Evolutionary conservation across 257 asterid genomes (phyloP).

Genomic region (Solanum etuberosum): DNA sequence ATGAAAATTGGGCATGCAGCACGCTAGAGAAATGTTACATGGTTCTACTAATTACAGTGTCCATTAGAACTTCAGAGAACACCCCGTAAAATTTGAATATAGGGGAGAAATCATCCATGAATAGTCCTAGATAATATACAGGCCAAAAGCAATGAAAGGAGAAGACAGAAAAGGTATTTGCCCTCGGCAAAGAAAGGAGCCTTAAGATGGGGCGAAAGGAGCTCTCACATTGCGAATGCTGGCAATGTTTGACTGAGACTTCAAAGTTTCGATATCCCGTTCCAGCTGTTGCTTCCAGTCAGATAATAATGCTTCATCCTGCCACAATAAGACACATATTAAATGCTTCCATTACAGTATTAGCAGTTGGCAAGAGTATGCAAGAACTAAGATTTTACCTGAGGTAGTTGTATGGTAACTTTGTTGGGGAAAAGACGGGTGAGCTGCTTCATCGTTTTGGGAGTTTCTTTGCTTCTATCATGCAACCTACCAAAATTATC

Average conservation of each 20-base stretch:
- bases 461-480: conserved; percentile 76
- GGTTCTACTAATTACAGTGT: background rate
- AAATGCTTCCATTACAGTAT: background rate
- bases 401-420: conserved; percentile 81
- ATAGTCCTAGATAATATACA: background rate
- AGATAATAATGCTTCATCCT: conserved; percentile 66
- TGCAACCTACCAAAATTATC: conserved; percentile 71
- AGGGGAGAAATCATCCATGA: background rate
- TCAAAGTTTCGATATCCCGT: conserved; percentile 75
- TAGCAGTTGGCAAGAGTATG: background rate
- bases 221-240: conserved; percentile 60
- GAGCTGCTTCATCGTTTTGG: conserved; percentile 77
- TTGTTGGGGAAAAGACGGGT: conserved; percentile 86
- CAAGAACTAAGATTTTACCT: conserved; percentile 35
- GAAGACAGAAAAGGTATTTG: background rate
- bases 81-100: background rate
- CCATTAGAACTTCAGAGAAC: background rate
- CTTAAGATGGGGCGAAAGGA: background rate
- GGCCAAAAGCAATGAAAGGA: background rate
- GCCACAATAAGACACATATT: conserved; percentile 7
- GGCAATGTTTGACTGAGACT: conserved; percentile 60
- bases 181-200: background rate
- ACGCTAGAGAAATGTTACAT: background rate
- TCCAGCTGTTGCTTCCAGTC: conserved; percentile 89
- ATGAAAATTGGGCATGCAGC: background rate